Percentiles rank a stretch among this genome's conserved stretches.
Conservation (phyloP, 208 protist species). For the Crithidia brevicula region DNA sequence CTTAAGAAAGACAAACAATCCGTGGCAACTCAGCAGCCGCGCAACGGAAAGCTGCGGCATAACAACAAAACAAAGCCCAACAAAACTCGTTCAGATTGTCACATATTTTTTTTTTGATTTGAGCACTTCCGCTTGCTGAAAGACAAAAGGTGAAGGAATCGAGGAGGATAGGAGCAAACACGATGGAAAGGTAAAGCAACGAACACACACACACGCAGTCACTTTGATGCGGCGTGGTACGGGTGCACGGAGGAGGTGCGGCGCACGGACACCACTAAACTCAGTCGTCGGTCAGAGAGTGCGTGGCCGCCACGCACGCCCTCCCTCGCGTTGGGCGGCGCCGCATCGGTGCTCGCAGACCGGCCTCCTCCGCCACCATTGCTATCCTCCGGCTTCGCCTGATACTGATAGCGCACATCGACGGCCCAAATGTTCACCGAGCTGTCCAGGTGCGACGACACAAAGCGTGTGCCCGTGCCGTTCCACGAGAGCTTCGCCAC, state of each 20-base stretch:
- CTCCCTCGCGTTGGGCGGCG: not conserved
- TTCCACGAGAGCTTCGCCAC: conserved; percentile 83
- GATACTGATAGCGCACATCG: conserved; percentile 46
- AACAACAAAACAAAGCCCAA: too few relatives aligned
- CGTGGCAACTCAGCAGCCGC: too few relatives aligned
- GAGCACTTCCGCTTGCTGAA: too few relatives aligned
- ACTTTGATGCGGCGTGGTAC: conserved; percentile 40
- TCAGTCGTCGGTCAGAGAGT: conserved; percentile 24
- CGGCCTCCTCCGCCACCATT: not conserved
- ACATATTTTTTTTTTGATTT: too few relatives aligned
- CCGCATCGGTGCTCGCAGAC: not conserved
- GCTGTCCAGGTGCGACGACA: conserved; percentile 81
- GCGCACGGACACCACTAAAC: conserved; percentile 45
- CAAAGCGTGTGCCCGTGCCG: conserved; percentile 76
- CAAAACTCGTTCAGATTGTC: too few relatives aligned
- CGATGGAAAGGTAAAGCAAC: not conserved
- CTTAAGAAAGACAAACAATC: too few relatives aligned
- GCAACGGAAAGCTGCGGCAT: too few relatives aligned
- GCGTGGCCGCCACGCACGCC: conserved; percentile 6
- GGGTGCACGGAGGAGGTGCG: conserved; percentile 57
- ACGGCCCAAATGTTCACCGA: conserved; percentile 73
- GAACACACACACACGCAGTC: not conserved
- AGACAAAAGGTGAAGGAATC: not conserved
- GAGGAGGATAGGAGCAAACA: not conserved
- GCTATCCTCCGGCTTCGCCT: not conserved